phyloP scores from a whole-genome alignment of 2,329 filamentous ascomycete species.

The Leptographium radiaticola region DNA sequence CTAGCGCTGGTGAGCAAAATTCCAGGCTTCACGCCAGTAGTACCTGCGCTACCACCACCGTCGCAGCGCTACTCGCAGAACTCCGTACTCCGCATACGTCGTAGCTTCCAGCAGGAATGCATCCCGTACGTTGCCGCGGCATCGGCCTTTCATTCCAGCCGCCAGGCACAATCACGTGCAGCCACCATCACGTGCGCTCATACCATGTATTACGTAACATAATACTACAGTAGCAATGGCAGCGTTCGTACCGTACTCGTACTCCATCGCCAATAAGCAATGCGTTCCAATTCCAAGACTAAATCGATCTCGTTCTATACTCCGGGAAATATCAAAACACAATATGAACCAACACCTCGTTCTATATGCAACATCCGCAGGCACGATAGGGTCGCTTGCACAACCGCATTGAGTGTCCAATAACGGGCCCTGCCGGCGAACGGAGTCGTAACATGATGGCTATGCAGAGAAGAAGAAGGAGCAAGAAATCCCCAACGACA shows the following conservation, averaged over 20 bases:
- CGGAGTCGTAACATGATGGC: neutral
- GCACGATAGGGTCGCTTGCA: neutral
- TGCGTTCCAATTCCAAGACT: neutral
- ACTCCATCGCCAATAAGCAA: neutral
- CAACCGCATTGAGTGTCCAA: neutral
- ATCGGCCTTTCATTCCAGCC: neutral
- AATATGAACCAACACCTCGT: slow-evolving; percentile 4
- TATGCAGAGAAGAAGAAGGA: neutral
- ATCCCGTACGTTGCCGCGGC: neutral
- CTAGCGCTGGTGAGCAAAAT: neutral
- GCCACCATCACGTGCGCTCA: no score
- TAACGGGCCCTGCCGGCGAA: neutral
- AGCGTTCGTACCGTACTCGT: no score
- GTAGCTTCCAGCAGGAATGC: neutral
- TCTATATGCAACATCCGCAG: slow-evolving; percentile 9
- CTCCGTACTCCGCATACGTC: no score
- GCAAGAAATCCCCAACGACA: slow-evolving; percentile 1
- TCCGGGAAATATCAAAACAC: neutral
- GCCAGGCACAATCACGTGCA: no score
- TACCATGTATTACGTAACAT: neutral
- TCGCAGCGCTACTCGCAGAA: no score
- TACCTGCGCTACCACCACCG: no score
- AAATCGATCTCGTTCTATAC: neutral
- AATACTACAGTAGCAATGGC: neutral
- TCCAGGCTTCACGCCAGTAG: neutral